phyloP scores from a whole-genome alignment of 129 eudicot genomes.

The Chrysanthemum lavandulifolium region DNA sequence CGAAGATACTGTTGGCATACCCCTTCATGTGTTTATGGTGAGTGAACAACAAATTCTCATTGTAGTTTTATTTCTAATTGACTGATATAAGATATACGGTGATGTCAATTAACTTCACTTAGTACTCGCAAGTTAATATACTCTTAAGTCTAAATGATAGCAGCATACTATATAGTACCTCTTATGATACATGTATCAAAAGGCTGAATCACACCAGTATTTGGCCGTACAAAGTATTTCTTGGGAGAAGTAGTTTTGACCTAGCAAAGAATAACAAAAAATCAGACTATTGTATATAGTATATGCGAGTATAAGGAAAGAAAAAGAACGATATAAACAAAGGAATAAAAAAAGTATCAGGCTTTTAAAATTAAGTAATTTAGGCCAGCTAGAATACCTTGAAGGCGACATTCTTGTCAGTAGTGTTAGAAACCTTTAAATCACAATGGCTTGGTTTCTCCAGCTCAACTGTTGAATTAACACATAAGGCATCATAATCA shows the following conservation, averaged over 20 bases:
- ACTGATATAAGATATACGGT: conserved; percentile 3
- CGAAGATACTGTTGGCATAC: not conserved
- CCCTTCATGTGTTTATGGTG: conserved; percentile 9
- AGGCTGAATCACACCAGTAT: conserved; percentile 73
- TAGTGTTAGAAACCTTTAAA: conserved; percentile 71
- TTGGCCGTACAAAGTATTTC: conserved; percentile 93
- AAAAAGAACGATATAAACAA: conserved; percentile 3
- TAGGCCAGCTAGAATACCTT: conserved; percentile 47
- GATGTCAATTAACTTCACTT: conserved; percentile 7
- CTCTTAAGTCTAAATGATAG: conserved; percentile 5
- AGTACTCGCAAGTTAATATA: conserved; percentile 6
- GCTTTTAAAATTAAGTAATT: not conserved
- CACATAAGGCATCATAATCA: conserved; percentile 10
- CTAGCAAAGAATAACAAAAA: conserved; percentile 30
- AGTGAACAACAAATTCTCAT: not conserved
- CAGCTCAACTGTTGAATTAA: conserved; percentile 65
- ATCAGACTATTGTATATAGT: not conserved
- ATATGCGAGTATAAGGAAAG: not conserved
- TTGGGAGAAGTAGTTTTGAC: conserved; percentile 96
- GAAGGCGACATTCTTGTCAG: conserved; percentile 80
- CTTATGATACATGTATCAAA: conserved; percentile 72
- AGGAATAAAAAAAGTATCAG: conserved; percentile 9
- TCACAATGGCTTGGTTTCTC: conserved; percentile 86
- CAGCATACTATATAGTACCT: conserved; percentile 40
- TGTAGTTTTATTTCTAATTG: conserved; percentile 8